These are phyloP conservation scores for Xylaria sp. DNA, from an alignment of 2,329 filamentous ascomycete genomes.

Conservation along the genomic window DNA sequence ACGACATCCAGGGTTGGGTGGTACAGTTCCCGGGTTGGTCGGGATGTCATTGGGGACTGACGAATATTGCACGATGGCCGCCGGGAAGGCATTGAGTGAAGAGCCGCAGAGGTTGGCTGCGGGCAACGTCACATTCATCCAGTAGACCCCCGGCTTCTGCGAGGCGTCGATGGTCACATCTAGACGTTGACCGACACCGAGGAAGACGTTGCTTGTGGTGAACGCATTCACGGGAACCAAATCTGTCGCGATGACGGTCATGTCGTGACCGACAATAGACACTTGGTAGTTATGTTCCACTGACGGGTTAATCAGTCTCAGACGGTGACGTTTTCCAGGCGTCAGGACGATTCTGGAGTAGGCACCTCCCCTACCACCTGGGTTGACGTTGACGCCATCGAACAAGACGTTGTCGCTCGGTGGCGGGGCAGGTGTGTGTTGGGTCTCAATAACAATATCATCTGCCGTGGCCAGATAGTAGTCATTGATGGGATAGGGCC, in stretches of 20 bases:
- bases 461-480: conserved; percentile 60
- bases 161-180: conserved; percentile 60
- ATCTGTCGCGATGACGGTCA: conserved; percentile 65
- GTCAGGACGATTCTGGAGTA: conserved; percentile 51
- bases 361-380: conserved; percentile 45
- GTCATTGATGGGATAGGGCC: conserved; percentile 62
- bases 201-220: conserved; percentile 58
- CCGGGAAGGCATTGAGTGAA: conserved; percentile 37
- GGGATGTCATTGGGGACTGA: conserved; percentile 32
- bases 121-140: conserved; percentile 47
- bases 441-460: conserved; percentile 35
- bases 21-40: conserved; percentile 33
- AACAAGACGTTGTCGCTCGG: conserved; percentile 55
- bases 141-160: conserved; percentile 46
- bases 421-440: conserved; percentile 41
- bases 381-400: conserved; percentile 56
- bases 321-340: conserved; percentile 58
- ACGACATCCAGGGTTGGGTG: conserved; percentile 34
- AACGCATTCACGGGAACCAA: conserved; percentile 65
- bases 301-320: conserved; percentile 63
- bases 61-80: conserved; percentile 42
- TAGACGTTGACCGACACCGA: conserved; percentile 60
- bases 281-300: conserved; percentile 62
- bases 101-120: conserved; percentile 35
- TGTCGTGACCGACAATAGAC: conserved; percentile 62